Conservation (phyloP, 2,329 filamentous ascomycete genomes). For the Ceratocystis destructans region DNA sequence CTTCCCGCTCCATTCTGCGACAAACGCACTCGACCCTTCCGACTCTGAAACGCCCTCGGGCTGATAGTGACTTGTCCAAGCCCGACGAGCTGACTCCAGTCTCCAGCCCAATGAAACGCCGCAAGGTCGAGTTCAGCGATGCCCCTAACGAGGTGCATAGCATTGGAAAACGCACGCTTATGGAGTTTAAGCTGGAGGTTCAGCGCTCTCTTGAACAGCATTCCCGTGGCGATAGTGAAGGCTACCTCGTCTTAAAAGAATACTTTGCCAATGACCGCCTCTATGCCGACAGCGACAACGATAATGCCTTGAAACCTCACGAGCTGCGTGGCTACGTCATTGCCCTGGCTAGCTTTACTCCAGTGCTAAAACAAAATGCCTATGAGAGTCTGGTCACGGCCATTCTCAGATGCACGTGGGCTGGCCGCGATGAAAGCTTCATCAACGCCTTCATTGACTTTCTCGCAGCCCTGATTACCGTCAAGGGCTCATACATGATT, state of each 20-base stretch:
- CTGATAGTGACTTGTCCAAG: conserved; percentile 27
- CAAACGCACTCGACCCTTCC: conserved; percentile 23
- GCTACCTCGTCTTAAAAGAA: conserved; percentile 48
- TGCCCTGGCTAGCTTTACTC: conserved; percentile 47
- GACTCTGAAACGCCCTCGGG: conserved; percentile 12
- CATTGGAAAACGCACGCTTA: conserved; percentile 38
- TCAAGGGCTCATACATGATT: conserved; percentile 65
- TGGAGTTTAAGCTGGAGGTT: conserved; percentile 43
- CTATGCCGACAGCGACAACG: conserved; percentile 32
- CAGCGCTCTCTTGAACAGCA: conserved; percentile 43
- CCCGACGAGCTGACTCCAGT: conserved; percentile 25
- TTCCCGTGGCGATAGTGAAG: conserved; percentile 42
- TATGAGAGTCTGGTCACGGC: conserved; percentile 46
- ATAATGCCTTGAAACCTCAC: conserved; percentile 35
- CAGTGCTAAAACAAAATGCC: conserved; percentile 43
- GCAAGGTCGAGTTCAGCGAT: conserved; percentile 46
- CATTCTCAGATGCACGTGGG: conserved; percentile 49
- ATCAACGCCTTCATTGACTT: conserved; percentile 55
- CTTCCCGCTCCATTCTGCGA: conserved; percentile 42
- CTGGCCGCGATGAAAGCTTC: conserved; percentile 51
- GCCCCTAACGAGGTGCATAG: conserved; percentile 43
- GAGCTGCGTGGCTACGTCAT: conserved; percentile 48
- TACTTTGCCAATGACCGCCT: conserved; percentile 38
- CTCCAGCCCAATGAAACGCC: conserved; percentile 38
- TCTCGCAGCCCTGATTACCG: conserved; percentile 59